phyloP scores from a whole-genome alignment of 495 filamentous ascomycete species.

The Hypomontagnella submonticulosa region DNA sequence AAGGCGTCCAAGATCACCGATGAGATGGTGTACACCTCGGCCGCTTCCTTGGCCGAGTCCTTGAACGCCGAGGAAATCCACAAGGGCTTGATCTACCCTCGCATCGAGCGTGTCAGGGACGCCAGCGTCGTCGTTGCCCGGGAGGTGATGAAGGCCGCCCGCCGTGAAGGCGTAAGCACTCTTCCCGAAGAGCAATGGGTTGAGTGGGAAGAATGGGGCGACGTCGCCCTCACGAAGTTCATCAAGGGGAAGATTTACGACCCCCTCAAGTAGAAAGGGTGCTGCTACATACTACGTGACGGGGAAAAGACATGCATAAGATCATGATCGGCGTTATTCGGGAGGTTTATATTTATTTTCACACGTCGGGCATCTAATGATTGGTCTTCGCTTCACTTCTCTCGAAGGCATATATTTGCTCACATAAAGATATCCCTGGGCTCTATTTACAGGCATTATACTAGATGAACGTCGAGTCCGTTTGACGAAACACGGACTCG shows the following conservation, averaged over 20 bases:
- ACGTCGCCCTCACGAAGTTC: conserved; percentile 79
- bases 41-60: conserved; percentile 79
- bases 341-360: conserved; percentile 11
- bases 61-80: conserved; percentile 83
- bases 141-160: conserved; percentile 92
- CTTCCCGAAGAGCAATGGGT: conserved; percentile 75
- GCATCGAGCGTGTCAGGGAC: conserved; percentile 88
- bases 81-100: conserved; percentile 90
- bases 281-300: conserved; percentile 16
- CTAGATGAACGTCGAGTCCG: conserved; percentile 22
- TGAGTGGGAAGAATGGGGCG: conserved; percentile 85
- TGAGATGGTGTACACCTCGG: conserved; percentile 94
- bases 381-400: conserved; percentile 10
- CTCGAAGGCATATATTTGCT: conserved; percentile 15
- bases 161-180: conserved; percentile 63
- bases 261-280: conserved; percentile 56
- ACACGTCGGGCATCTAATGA: conserved; percentile 32
- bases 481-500: conserved; percentile 17
- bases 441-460: conserved; percentile 16
- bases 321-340: conserved; percentile 42
- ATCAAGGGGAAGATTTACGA: conserved; percentile 87
- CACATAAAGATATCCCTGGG: conserved; percentile 35
- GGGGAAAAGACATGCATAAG: conserved; percentile 28
- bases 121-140: conserved; percentile 88
- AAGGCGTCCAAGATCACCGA: conserved; percentile 91